A percentile compares a stretch with the other conserved stretches of the same genome.
These are phyloP conservation scores for Trapa bicornis DNA, from an alignment of 345 rosid species.

Conservation along the genomic window DNA sequence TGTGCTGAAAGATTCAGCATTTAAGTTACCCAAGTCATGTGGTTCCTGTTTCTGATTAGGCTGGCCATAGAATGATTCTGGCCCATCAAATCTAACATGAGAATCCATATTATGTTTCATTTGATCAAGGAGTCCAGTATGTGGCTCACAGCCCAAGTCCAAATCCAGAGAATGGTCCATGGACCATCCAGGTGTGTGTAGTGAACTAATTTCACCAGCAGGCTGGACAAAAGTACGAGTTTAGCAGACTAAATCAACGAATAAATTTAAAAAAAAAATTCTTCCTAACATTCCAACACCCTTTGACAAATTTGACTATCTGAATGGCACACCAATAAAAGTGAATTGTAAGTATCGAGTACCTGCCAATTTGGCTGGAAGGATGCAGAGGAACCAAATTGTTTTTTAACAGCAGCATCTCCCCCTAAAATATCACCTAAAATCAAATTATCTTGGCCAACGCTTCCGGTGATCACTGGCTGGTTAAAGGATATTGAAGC, in stretches of 20 bases:
- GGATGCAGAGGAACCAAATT: constrained; percentile 26
- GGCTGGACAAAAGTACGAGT: constrained; percentile 21
- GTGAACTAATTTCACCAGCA: constrained; percentile 22
- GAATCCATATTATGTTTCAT: constrained; percentile 17
- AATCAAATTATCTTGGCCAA: constrained; percentile 18
- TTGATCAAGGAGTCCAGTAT: constrained; percentile 35
- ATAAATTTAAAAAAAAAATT: background rate
- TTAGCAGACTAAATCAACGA: constrained; percentile 7
- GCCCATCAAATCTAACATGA: constrained; percentile 20
- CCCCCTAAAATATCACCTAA: constrained; percentile 23
- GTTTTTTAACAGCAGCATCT: constrained; percentile 22
- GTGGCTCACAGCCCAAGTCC: constrained; percentile 34
- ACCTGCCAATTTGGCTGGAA: constrained; percentile 68
- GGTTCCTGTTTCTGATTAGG: constrained; percentile 27
- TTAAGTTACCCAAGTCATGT: constrained; percentile 17
- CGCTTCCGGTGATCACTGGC: constrained; percentile 15
- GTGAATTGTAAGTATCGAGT: constrained; percentile 1
- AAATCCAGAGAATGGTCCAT: constrained; percentile 28
- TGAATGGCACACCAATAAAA: background rate
- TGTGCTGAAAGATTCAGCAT: constrained; percentile 21
- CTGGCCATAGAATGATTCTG: constrained; percentile 22
- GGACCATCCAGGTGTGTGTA: constrained; percentile 20
- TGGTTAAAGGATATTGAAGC: constrained; percentile 19
- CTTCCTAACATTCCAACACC: background rate
- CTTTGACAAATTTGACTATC: background rate